These are phyloP conservation scores for Colletotrichum trifolii DNA, from an alignment of 2,329 filamentous ascomycete species.

Conservation along the genomic window DNA sequence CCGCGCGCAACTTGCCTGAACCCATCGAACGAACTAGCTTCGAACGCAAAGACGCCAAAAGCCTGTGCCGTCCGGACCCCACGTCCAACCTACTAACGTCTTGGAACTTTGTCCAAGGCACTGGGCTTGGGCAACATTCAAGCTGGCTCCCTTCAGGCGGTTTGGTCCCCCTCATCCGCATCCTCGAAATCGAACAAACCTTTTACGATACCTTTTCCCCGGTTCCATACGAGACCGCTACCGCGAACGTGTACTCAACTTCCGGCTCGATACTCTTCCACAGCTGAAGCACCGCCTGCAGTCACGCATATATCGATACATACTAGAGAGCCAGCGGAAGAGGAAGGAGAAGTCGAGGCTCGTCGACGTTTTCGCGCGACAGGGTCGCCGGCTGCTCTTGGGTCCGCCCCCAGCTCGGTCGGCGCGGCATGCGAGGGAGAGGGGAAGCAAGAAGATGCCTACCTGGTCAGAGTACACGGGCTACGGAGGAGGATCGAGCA, in stretches of 20 bases:
- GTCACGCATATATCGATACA: constrained; percentile 79
- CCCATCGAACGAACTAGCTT: too few species aligned
- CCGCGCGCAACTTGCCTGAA: too few species aligned
- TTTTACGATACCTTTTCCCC: constrained; percentile 78
- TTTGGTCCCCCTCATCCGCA: constrained; percentile 51
- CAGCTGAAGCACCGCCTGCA: constrained; percentile 77
- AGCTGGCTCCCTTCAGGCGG: constrained; percentile 58
- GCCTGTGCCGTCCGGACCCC: constrained; percentile 18
- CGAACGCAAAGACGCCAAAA: neutral
- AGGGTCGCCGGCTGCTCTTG: constrained; percentile 59
- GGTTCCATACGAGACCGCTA: constrained; percentile 69
- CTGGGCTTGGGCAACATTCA: constrained; percentile 38
- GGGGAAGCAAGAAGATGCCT: constrained; percentile 38
- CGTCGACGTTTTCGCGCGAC: constrained; percentile 54
- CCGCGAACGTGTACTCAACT: constrained; percentile 72
- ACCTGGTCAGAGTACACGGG: constrained; percentile 37
- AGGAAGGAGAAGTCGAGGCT: constrained; percentile 60
- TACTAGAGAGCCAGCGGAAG: constrained; percentile 72
- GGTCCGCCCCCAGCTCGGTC: constrained; percentile 46
- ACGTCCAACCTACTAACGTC: constrained; percentile 2
- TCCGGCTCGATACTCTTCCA: constrained; percentile 82
- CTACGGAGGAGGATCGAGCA: constrained; percentile 27
- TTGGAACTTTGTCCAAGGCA: constrained; percentile 34
- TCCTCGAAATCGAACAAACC: constrained; percentile 56
- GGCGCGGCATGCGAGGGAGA: constrained; percentile 45